These are phyloP conservation scores for Pichia membranifaciens DNA, from an alignment of 805 yeast genomes.

Conservation along the genomic window DNA sequence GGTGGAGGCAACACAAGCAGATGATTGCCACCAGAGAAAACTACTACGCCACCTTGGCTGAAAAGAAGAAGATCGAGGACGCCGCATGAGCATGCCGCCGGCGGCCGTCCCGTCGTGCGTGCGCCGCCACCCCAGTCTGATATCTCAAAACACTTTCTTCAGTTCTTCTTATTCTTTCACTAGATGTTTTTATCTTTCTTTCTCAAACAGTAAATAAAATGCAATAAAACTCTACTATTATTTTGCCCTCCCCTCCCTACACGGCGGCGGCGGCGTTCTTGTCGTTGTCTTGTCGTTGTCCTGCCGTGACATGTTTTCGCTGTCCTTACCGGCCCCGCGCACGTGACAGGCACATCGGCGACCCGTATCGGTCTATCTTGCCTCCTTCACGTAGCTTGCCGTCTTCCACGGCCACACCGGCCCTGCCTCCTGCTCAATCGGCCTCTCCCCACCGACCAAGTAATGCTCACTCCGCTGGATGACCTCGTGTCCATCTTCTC, in stretches of 20 bases:
- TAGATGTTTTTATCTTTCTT: neutral
- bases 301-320: too few relatives aligned
- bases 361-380: too few relatives aligned
- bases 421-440: too few relatives aligned
- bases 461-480: slow-evolving; percentile 3
- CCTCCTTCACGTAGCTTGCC: neutral
- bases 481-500: slow-evolving; percentile 5
- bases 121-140: too few relatives aligned
- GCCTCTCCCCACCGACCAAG: too few relatives aligned
- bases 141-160: neutral
- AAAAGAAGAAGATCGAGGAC: slow-evolving; percentile 60
- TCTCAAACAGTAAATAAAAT: neutral
- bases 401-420: neutral
- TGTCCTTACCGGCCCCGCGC: too few relatives aligned
- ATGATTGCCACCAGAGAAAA: slow-evolving; percentile 72
- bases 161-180: neutral
- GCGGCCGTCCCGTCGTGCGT: too few relatives aligned
- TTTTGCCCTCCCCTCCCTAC: too few relatives aligned
- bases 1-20: slow-evolving; percentile 84
- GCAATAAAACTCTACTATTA: too few relatives aligned
- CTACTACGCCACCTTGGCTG: slow-evolving; percentile 74
- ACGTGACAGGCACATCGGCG: too few relatives aligned
- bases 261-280: too few relatives aligned
- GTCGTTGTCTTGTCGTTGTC: too few relatives aligned
- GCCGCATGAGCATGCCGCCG: slow-evolving; percentile 17